Base-by-base conservation (phyloP, 192 early-diverging fungal genomes). In the Haplosporangium gracile region DNA sequence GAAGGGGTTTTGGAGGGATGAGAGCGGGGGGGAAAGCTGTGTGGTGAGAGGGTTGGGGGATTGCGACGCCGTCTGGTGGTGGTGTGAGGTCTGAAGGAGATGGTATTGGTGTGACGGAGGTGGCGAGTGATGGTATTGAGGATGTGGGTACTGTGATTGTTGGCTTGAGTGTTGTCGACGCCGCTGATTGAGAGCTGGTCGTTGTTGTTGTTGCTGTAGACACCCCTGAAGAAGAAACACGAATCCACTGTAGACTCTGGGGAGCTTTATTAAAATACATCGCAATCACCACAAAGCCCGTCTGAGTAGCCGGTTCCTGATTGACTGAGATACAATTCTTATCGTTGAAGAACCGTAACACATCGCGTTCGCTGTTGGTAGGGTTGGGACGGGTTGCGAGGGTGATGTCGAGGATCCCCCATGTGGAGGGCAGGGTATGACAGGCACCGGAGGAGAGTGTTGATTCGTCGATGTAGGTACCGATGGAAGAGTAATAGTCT, bases 351-450 rank as follows among this genome's bases (percentile, higher is more conserved):
- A 65, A 13, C 3, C 4, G 11, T 32, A 80, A 39, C 1, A 45
- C 38, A 11, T 73, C 24, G 8, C 29, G n/a, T 26, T 78, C 76
- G 32, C 7, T 70, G 36, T 34, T 29, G 20, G 10, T 4, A 3
- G 70, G 51, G 38, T 40, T 24, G 9, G 70, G 16, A 4, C 18
- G 34, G 29, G 34, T n/a, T 20, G 36, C 38, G 36, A 75, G 75
- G 36, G 34, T 68, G 36, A 83, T 65, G 15, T 68, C 40, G 42
- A 83, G 11, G 47, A 83, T 83, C 10, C 70, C 60, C 81, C 81
- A 83, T 32, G 36, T 22, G 20, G 47, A 47, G 20, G 60, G 38
- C 43, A 74, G 24, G 16, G 32, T 6, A 13, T 55, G 43, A 78
- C 81, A 83, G 71, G 18, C 32, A 20, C 36, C 43, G 0, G 75